Evolutionary conservation across 225 moss, liverwort and hornwort genomes (phyloP).

Genomic region (Sphagnum tenellum): DNA sequence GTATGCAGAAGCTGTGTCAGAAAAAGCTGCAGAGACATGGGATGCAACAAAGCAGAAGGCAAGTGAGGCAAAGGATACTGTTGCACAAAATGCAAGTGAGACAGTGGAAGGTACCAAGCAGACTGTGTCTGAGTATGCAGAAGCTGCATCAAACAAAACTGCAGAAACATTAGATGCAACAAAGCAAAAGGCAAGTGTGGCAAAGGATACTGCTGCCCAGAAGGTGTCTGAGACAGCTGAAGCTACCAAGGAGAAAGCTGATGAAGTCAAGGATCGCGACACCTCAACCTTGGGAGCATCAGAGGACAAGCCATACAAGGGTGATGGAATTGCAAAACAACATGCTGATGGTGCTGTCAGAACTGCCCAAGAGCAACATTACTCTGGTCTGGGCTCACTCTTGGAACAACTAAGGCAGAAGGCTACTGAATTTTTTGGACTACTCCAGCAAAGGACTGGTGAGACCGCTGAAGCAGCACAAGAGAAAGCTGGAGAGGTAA

Average conservation of each 20-base stretch:
- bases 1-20: background rate
- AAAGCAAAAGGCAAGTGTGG: conserved; percentile 26
- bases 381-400: too few species aligned
- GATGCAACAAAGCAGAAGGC: background rate
- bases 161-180: conserved; percentile 28
- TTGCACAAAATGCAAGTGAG: conserved; percentile 10
- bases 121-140: conserved; percentile 12
- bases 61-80: background rate
- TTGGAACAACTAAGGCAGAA: too few species aligned
- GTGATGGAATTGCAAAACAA: too few species aligned
- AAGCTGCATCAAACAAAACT: conserved; percentile 15
- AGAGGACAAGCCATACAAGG: conserved; percentile 7
- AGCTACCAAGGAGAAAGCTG: conserved; percentile 11
- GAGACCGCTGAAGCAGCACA: too few species aligned
- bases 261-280: conserved; percentile 3
- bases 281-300: background rate
- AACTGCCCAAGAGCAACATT: too few species aligned
- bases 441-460: too few species aligned
- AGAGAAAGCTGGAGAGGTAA: conserved; percentile 8
- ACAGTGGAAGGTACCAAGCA: conserved; percentile 8
- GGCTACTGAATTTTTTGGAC: too few species aligned
- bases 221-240: conserved; percentile 16
- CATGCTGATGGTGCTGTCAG: too few species aligned
- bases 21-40: conserved; percentile 8
- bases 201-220: conserved; percentile 5